phyloP scores from a whole-genome alignment of 805 yeast species.

The Schizosaccharomyces lindneri region DNA sequence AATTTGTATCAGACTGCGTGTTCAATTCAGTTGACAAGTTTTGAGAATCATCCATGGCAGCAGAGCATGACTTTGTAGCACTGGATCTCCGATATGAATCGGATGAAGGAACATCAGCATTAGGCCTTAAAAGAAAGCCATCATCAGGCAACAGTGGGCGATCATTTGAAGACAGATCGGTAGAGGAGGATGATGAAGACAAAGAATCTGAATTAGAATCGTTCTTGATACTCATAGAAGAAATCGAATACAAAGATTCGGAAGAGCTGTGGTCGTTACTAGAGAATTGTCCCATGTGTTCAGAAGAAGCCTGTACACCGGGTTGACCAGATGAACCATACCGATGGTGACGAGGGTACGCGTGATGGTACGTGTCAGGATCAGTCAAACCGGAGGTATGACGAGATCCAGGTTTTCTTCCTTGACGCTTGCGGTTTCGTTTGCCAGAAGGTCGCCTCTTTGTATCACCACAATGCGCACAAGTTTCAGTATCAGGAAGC shows the following conservation, averaged over 20 bases:
- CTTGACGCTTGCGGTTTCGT: too few species aligned
- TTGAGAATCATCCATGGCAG: not conserved
- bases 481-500: too few species aligned
- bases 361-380: too few species aligned
- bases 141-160: not conserved
- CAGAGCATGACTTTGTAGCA: not conserved
- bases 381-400: too few species aligned
- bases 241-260: slow-evolving; percentile 5
- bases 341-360: too few species aligned
- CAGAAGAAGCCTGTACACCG: too few species aligned
- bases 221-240: slow-evolving; percentile 11
- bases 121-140: not conserved
- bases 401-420: too few species aligned
- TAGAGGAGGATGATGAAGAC: slow-evolving; percentile 19
- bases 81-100: not conserved
- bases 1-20: not conserved
- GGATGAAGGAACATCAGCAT: not conserved
- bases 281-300: too few species aligned
- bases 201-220: slow-evolving; percentile 25
- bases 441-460: too few species aligned
- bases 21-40: not conserved
- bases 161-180: not conserved
- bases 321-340: too few species aligned
- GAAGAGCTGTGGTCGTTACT: slow-evolving; percentile 5
- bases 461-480: too few species aligned